A percentile compares a stretch with the other conserved stretches of the same genome.
These are phyloP conservation scores for Sugiyamaella japonica DNA, from an alignment of 1,139 yeast species.

Conservation along the genomic window DNA sequence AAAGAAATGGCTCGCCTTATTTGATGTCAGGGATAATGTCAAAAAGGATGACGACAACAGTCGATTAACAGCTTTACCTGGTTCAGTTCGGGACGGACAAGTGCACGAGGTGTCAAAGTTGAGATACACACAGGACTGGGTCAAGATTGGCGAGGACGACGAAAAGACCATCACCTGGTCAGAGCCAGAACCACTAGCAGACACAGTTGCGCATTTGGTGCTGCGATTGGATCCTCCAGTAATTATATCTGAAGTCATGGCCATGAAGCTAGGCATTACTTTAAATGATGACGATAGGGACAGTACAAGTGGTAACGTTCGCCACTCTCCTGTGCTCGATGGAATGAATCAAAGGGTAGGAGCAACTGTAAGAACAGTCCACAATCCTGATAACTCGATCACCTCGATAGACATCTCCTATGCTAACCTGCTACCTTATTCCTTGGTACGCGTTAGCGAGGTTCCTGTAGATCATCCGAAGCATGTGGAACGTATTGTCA, in stretches of 20 bases:
- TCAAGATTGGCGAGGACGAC: slow-evolving; percentile 25
- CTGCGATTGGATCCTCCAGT: slow-evolving; percentile 39
- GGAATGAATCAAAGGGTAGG: slow-evolving; percentile 2
- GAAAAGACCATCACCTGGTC: slow-evolving; percentile 26
- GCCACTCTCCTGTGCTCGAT: not conserved
- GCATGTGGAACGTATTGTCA: slow-evolving; percentile 29
- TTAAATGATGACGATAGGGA: slow-evolving; percentile 26
- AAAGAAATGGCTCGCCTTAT: slow-evolving; percentile 14
- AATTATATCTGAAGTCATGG: slow-evolving; percentile 30
- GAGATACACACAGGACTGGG: slow-evolving; percentile 34
- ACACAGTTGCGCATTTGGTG: slow-evolving; percentile 37
- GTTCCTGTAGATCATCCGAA: slow-evolving; percentile 40
- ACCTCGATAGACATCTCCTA: slow-evolving; percentile 23
- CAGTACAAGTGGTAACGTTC: slow-evolving; percentile 1
- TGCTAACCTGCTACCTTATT: slow-evolving; percentile 37
- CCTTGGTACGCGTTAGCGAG: slow-evolving; percentile 34
- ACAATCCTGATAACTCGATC: slow-evolving; percentile 10
- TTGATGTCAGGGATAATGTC: slow-evolving; percentile 8
- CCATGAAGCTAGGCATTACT: slow-evolving; percentile 30
- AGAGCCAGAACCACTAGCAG: slow-evolving; percentile 32
- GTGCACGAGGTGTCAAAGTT: slow-evolving; percentile 23
- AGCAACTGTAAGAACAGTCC: slow-evolving; percentile 16
- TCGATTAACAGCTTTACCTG: not conserved
- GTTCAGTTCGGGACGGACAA: not conserved
- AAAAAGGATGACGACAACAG: not conserved